Base-by-base conservation (phyloP, 2,329 filamentous ascomycete species). In the Penicillium sclerotigenum region DNA sequence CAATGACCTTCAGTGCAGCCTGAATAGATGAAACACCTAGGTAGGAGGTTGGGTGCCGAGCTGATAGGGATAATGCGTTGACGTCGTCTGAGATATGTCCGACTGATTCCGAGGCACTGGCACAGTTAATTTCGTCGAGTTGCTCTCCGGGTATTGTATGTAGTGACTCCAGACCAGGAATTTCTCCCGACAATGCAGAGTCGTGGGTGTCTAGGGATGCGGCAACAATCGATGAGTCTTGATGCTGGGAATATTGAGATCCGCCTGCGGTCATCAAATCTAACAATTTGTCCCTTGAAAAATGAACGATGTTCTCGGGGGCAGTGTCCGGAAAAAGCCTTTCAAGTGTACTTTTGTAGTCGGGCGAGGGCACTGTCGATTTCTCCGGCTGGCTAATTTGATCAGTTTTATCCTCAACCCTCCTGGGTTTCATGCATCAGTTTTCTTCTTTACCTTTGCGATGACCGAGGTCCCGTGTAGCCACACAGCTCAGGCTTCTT, bases 391-490 rank as follows among this genome's bases (percentile, higher is more conserved):
- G 50, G 42, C 59, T 60, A 54, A n/a, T 57, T 7, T 11, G 16
- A 46, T 51, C 18, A 50, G 51, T 50, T 45, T 31, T 41, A 28
- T 31, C 9, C 11, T 22, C 20, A 8, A 22, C 22, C 18, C 34
- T 13, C 34, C 26, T 16, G 3, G 18, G 9, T 16, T 18, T 29
- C 2, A 20, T 18, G 13, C 8, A 9, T 37, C 11, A 11, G 22
- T 5, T 24, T 29, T 20, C 40, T 37, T 34, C 16, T 82, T 74
- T 77, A 87, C 86, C 89, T 91, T 74, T 87, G 82, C 8, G 88
- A 90, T 1, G 88, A 87, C n/a, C 87, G 81, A 61, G 89, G 87
- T 74, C 91, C 90, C 61, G 89, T 85, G 71, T 92, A 92, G 65
- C 84, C 85, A 70, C 89, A 92, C 51, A 84, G 79, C 71, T 91